Evolutionary conservation across 257 asterid genomes (phyloP), one percentile per base, ranked within the genome.

Genomic region (Eustoma russellianum): DNA sequence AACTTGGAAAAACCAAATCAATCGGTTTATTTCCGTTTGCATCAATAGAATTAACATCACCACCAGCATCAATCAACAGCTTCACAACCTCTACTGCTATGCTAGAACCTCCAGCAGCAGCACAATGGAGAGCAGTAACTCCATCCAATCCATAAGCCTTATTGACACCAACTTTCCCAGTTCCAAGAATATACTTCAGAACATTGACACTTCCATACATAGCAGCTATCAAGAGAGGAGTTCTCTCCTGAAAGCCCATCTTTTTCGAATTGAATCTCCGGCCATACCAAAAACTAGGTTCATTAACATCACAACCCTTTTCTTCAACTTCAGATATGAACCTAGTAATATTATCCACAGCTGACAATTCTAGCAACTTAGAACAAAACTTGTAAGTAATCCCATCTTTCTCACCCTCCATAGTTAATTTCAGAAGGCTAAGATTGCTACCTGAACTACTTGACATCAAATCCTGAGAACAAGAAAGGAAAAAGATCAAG

Each of bases 61-160:
- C 89, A 0, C 74, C 59, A 40, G 83, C 83, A 3, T 60, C 69
- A 41, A 85, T 52, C 77, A 89, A 62, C 67, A 85, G 70, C 73
- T 68, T 67, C 34, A 77, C 77, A 41, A 61, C 79, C 70, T 88
- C 88, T 0, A 79, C 64, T 0, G 88, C 73, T 0, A 74, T 49
- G 66, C 70, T 72, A 0, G 80, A 74, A 5, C 90, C 95, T 33
- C 94, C 94, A 8, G 93, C 85, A 0, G 84, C 82, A 5, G 90
- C 93, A 55, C 97, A 89, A 63, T 89, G 97, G 17, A 89, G 94
- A 10, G 95, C 76, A 14, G 97, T 89, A 33, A 80, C 88, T 5
- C 93, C 81, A 57, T 89, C 97, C 0, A 81, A 77, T 41, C 90
- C 94, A 46, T 82, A 74, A 0, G 97, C 82, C 59, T 71, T 62